These are phyloP conservation scores for Peterozyma xylosa DNA, from an alignment of 805 yeast genomes.

Conservation along the genomic window DNA sequence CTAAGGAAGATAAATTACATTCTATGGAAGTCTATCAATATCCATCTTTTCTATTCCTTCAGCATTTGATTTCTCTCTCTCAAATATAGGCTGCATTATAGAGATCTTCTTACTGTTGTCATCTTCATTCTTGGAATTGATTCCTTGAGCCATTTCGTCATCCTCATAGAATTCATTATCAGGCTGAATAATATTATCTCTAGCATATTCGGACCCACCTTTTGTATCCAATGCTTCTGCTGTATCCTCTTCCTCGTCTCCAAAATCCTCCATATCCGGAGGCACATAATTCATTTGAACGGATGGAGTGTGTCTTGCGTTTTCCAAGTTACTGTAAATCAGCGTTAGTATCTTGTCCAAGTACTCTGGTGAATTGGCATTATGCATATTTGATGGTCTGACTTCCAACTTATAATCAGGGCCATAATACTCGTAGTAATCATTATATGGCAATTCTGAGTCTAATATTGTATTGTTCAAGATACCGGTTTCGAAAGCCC, in stretches of 20 bases:
- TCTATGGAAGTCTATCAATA: too few species aligned
- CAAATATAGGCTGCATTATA: neutral
- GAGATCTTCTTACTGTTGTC: neutral
- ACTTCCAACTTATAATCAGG: conserved; percentile 96
- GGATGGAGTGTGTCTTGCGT: conserved; percentile 95
- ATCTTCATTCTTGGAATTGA: conserved; percentile 8
- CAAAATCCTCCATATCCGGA: conserved; percentile 76
- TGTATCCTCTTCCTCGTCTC: conserved; percentile 73
- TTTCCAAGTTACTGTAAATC: conserved; percentile 70
- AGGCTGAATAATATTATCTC: conserved; percentile 66
- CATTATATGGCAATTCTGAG: conserved; percentile 81
- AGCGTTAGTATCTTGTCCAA: conserved; percentile 75
- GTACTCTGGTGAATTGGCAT: conserved; percentile 91
- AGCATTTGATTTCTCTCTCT: neutral
- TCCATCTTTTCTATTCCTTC: too few species aligned
- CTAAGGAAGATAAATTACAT: too few species aligned
- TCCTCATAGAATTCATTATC: conserved; percentile 74
- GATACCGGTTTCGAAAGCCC: conserved; percentile 92
- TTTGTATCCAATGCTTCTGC: conserved; percentile 75
- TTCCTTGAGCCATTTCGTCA: conserved; percentile 38
- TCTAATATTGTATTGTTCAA: conserved; percentile 75
- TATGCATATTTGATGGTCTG: conserved; percentile 92
- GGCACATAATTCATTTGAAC: conserved; percentile 92
- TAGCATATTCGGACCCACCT: conserved; percentile 84
- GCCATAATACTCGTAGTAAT: conserved; percentile 94